Evolutionary conservation across 2,329 filamentous ascomycete species (phyloP).

Genomic region (Thielaviopsis populi): DNA sequence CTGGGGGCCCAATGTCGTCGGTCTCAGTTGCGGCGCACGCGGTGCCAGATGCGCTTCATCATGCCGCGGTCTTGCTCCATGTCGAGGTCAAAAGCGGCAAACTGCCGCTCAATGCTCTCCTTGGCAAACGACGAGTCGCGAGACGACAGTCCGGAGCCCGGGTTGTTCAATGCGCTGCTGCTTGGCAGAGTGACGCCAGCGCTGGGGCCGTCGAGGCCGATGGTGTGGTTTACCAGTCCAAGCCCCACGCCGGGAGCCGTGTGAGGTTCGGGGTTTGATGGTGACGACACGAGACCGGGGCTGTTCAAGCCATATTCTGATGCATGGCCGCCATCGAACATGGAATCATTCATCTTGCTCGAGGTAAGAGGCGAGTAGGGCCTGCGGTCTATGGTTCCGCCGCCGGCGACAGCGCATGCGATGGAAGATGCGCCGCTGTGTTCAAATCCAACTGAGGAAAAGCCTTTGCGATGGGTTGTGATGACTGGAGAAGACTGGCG

Average conservation of each 20-base stretch:
- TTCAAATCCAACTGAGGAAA: background rate
- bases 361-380: background rate
- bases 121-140: slow-evolving; percentile 26
- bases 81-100: slow-evolving; percentile 40
- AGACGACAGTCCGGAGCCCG: background rate
- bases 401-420: background rate
- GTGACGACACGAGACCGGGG: background rate
- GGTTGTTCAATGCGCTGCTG: slow-evolving; percentile 24
- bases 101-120: slow-evolving; percentile 39
- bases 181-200: slow-evolving; percentile 18
- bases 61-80: slow-evolving; percentile 36
- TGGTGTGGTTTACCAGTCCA: background rate
- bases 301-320: background rate
- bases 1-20: background rate
- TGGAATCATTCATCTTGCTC: background rate
- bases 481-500: slow-evolving; percentile 7
- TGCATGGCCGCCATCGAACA: background rate
- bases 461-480: background rate
- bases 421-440: background rate
- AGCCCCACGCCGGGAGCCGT: background rate
- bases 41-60: slow-evolving; percentile 51
- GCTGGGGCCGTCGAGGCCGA: slow-evolving; percentile 16
- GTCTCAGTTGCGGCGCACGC: slow-evolving; percentile 25
- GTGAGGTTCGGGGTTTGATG: background rate
- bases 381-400: background rate